Evolutionary conservation across 257 asterid genomes (phyloP), one percentile per base, ranked within the genome.

Genomic region (Capsicum pubescens): DNA sequence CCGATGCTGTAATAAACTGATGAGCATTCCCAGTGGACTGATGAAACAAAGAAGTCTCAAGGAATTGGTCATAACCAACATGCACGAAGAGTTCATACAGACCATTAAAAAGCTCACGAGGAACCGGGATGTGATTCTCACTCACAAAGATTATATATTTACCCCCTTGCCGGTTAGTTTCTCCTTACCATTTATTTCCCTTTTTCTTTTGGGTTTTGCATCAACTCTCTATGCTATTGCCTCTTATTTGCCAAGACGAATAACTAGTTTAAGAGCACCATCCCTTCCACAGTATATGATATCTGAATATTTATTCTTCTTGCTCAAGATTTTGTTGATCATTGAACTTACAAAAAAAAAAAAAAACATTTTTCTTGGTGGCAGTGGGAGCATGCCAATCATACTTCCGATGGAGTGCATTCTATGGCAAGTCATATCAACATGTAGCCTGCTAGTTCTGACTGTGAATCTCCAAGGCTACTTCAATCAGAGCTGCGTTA

Each of bases 61-160:
- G 82, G 89, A 88, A 59, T 77, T 89, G 84, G 57, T 61, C 55
- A 57, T 89, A 60, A 86, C 87, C 44, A 85, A 74, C 72, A 88
- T 88, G 91, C 86, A 79, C 19, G 2, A 11, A 32, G 71, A 50
- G 15, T 42, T 86, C 71, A 80, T 0, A 70, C 8, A 5, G 44
- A 50, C 79, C 32, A 85, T 80, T 36, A 12, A 66, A 0, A 0
- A 48, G 87, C 1, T 19, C 66, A 15, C 2, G 44, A 83, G 79
- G 50, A 13, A 6, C 3, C 0, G 0, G 0, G 50, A 44, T 50
- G 59, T 61, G 16, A 42, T 35, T 35, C 16, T 83, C 9, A 84
- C 86, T 17, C 16, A 0, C 66, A 80, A 83, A 46, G 7, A 81
- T 12, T 83, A 81, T 56, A 9, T 35, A 0, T 88, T 84, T 11